Base-by-base conservation (phyloP, 768 basidiomycete genomes). In the Phanerochaete sordida region DNA sequence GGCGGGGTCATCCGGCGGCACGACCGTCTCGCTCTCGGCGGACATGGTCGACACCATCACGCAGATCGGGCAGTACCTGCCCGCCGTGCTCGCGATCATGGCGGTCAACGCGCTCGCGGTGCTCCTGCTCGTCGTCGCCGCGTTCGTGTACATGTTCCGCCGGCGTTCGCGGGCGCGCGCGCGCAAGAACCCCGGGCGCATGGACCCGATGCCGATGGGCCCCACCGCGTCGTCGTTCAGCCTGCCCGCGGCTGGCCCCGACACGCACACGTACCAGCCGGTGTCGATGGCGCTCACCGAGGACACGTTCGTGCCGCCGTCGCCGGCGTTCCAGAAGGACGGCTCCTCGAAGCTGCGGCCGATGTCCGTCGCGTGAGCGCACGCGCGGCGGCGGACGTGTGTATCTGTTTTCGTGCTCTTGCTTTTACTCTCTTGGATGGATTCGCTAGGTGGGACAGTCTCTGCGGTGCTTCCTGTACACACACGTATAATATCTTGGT, bases 31-130 rank as follows among this genome's bases (percentile, higher is more conserved):
- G 7, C 73, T 91, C 55, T 84, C 88, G 8, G 74, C 80, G 46
- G 79, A 88, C 62, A 76, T 86, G 64, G 79, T 81, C 3, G 68
- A 79, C 46, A 84, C 84, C 16, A 72, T 94, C 55, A 81, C 84
- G 68, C 80, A 80, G 67, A 80, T 94, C 65, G 79, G 81, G 48
- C 80, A 76, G 27, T 86, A 81, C 72, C 74, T 93, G 51, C 91
- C 91, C 24, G 87, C 83, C 26, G 83, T 93, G 76, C 77, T 93
- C 53, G 91, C 78, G 27, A 73, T 93, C 59, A 83, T 92, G 67
- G 91, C 85, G 35, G 77, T 93, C 65, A 94, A 94, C 66, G 87
- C 90, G 6, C 73, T 91, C 27, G 78, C 90, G 56, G 72, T 93
- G 59, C 70, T 90, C 57, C 72, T 80, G 28, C 79, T 91, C 58